Conservation (phyloP, 805 yeast species). For the Saturnispora diversa region DNA sequence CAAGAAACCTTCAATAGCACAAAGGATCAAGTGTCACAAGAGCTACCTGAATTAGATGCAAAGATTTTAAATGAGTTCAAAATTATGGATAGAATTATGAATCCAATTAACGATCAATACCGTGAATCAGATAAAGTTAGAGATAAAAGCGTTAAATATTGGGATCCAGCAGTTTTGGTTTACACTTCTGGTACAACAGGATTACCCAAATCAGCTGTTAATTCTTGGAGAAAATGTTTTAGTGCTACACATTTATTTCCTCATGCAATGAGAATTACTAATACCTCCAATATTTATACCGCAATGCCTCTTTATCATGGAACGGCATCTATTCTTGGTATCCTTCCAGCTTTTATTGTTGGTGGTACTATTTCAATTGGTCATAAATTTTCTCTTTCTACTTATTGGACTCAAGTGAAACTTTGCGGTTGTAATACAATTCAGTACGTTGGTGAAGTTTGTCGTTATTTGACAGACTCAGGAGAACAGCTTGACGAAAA, state of each 20-base stretch:
- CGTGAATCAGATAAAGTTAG: slow-evolving; percentile 52
- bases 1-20: slow-evolving; percentile 39
- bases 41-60: slow-evolving; percentile 26
- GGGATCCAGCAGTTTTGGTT: slow-evolving; percentile 61
- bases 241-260: slow-evolving; percentile 68
- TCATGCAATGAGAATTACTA: slow-evolving; percentile 51
- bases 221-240: slow-evolving; percentile 81
- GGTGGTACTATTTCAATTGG: slow-evolving; percentile 78
- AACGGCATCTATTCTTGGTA: slow-evolving; percentile 83
- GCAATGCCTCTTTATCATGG: slow-evolving; percentile 96
- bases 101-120: slow-evolving; percentile 35
- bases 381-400: slow-evolving; percentile 71
- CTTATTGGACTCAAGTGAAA: slow-evolving; percentile 85
- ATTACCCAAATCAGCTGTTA: slow-evolving; percentile 84
- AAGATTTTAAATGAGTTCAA: slow-evolving; percentile 18
- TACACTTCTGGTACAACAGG: slow-evolving; percentile 96
- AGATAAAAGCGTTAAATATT: slow-evolving; percentile 49
- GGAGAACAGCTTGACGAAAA: slow-evolving; percentile 20
- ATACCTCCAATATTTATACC: slow-evolving; percentile 58
- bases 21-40: slow-evolving; percentile 28
- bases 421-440: slow-evolving; percentile 66
- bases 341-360: slow-evolving; percentile 46
- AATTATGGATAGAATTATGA: slow-evolving; percentile 13
- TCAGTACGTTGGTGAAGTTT: slow-evolving; percentile 93
- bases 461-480: slow-evolving; percentile 67